Evolutionary conservation across 441 rosid species (phyloP).

Genomic region (Euphorbia schlechtendalii): DNA sequence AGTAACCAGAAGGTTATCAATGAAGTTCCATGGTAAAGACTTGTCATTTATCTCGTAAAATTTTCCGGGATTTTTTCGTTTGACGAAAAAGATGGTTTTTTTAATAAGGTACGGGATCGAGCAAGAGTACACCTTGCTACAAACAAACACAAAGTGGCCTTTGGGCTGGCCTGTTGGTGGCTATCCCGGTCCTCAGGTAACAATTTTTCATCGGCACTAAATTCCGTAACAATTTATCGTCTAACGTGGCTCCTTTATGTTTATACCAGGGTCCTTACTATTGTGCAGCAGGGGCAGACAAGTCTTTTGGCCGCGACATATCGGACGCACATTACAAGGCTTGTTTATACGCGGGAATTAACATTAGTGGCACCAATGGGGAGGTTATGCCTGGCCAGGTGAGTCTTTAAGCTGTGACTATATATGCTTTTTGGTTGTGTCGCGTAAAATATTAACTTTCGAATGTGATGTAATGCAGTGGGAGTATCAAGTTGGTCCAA

Average conservation of each 20-base stretch:
- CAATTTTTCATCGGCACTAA: neutral
- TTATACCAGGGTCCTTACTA: conserved; percentile 84
- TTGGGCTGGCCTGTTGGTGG: conserved; percentile 99
- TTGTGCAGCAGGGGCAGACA: conserved; percentile 97
- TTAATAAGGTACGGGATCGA: conserved; percentile 79
- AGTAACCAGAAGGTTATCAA: conserved; percentile 51
- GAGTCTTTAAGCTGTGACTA: conserved; percentile 11
- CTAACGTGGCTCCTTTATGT: conserved; percentile 8
- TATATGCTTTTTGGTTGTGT: conserved; percentile 1
- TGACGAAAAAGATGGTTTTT: neutral
- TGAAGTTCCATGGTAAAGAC: conserved; percentile 76
- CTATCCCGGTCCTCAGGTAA: conserved; percentile 96
- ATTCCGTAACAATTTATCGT: neutral
- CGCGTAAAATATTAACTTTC: conserved; percentile 9
- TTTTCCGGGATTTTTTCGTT: neutral
- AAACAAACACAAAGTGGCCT: conserved; percentile 84
- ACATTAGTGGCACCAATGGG: conserved; percentile 92
- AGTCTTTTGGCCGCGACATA: conserved; percentile 91
- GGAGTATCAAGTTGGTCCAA: conserved; percentile 98
- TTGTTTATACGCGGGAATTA: conserved; percentile 90
- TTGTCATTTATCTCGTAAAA: neutral
- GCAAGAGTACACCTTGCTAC: conserved; percentile 96
- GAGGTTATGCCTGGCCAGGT: conserved; percentile 99
- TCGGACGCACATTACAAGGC: conserved; percentile 98
- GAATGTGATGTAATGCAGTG: conserved; percentile 53